These are phyloP conservation scores for Prunus padus DNA, from an alignment of 306 rosid species.

Conservation along the genomic window DNA sequence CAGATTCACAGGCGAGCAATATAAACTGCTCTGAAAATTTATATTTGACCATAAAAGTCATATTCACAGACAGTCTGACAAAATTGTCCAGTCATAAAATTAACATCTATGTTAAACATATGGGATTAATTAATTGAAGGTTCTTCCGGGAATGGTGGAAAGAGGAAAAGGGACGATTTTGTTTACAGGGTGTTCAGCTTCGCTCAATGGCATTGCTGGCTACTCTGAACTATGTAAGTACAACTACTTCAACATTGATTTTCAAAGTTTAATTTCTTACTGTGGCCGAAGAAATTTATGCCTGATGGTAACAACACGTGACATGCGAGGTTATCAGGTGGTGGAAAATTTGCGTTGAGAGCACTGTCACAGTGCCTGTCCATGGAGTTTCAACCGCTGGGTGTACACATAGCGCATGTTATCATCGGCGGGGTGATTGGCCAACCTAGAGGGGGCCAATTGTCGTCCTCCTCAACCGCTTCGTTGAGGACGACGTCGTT, in stretches of 20 bases:
- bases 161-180: slow-evolving; percentile 91
- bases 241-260: not conserved
- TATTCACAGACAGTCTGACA: too few species aligned
- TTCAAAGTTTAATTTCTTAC: not conserved
- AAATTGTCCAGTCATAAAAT: not conserved
- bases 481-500: slow-evolving; percentile 29
- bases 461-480: not conserved
- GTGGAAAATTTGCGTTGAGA: slow-evolving; percentile 94
- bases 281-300: not conserved
- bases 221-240: slow-evolving; percentile 67
- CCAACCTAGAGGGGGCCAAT: slow-evolving; percentile 48
- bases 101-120: not conserved
- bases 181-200: slow-evolving; percentile 86
- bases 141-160: slow-evolving; percentile 88
- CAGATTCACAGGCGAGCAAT: not conserved
- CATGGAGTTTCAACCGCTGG: slow-evolving; percentile 78
- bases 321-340: slow-evolving; percentile 42
- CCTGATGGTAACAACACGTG: not conserved
- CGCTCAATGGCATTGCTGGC: slow-evolving; percentile 78
- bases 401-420: slow-evolving; percentile 93
- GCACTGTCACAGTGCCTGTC: slow-evolving; percentile 87
- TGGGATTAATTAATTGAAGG: slow-evolving; percentile 35
- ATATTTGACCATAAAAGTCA: too few species aligned
- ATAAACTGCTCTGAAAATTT: not conserved
- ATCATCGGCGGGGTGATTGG: slow-evolving; percentile 79